A percentile compares a stretch with the other conserved stretches of the same genome.
Conservation (phyloP, 2,329 filamentous ascomycete genomes). For the Phialocephala sp. region DNA sequence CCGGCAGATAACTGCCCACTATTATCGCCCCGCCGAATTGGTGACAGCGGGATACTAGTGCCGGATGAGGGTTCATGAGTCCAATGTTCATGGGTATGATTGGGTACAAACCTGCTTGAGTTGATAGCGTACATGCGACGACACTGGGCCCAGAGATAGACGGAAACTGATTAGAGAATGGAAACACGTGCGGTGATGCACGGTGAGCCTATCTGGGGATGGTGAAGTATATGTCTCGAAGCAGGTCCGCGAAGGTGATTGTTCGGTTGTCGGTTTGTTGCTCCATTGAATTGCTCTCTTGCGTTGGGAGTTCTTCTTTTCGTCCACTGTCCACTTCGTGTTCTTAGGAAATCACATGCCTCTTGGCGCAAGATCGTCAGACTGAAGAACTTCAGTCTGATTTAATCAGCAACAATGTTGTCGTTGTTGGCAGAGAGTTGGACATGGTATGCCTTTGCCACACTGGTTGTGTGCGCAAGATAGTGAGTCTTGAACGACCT, state of each 20-base stretch:
- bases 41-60: neutral
- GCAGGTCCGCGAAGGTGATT: neutral
- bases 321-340: no score
- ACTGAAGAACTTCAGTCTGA: neutral
- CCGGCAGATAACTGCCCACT: neutral
- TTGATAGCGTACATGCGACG: conserved; percentile 8
- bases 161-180: neutral
- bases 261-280: neutral
- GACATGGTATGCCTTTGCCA: conserved; percentile 52
- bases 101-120: neutral
- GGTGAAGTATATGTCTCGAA: neutral
- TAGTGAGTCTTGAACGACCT: conserved; percentile 44
- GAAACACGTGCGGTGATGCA: neutral
- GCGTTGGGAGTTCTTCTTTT: neutral
- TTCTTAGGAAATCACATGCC: neutral
- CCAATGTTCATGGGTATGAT: neutral
- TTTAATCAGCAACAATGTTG: conserved; percentile 10
- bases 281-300: neutral
- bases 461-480: conserved; percentile 47
- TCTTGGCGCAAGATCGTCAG: neutral
- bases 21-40: neutral
- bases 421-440: conserved; percentile 47
- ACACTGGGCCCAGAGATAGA: neutral
- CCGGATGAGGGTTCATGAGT: neutral
- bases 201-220: conserved; percentile 3